Conservation (phyloP, 1,139 yeast genomes). For the Candida pseudocylindracea region DNA sequence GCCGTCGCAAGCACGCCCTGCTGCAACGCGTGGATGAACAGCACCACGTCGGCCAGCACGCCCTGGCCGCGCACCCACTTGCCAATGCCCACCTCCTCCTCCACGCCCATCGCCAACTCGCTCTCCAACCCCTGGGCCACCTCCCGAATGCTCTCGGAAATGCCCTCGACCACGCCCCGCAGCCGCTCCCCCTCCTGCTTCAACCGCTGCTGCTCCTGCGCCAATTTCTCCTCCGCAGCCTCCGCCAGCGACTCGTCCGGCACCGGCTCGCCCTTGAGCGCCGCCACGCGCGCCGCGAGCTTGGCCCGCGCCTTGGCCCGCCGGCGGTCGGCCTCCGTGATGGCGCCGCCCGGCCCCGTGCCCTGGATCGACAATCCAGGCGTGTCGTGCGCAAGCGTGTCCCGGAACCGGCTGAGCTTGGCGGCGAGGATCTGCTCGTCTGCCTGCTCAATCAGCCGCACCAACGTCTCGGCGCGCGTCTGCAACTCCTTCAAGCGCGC, state of each 20-base stretch:
- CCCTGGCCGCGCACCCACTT: constrained; percentile 83
- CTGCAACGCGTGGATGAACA: constrained; percentile 31
- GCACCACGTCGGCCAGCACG: constrained; percentile 36
- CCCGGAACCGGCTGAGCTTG: constrained; percentile 40
- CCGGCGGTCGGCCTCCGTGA: constrained; percentile 62
- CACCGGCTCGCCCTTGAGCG: constrained; percentile 52
- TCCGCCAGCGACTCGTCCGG: constrained; percentile 31
- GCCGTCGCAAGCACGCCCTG: not conserved
- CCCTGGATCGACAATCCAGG: constrained; percentile 49
- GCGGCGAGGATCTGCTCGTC: constrained; percentile 50
- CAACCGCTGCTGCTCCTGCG: constrained; percentile 16
- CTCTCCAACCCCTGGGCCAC: constrained; percentile 39
- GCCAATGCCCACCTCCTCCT: constrained; percentile 30
- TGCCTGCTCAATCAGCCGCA: constrained; percentile 33
- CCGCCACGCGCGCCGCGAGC: constrained; percentile 73
- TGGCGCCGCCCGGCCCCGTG: constrained; percentile 66
- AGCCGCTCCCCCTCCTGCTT: constrained; percentile 28
- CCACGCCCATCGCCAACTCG: constrained; percentile 18
- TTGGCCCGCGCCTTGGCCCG: constrained; percentile 62
- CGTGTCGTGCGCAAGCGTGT: constrained; percentile 29
- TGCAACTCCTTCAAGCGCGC: constrained; percentile 26
- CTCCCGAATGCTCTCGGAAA: constrained; percentile 51
- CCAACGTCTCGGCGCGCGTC: constrained; percentile 47
- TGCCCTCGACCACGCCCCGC: constrained; percentile 40
- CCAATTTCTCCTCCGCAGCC: constrained; percentile 19